Evolutionary conservation across 495 filamentous ascomycete species (phyloP).

Genomic region (Penicillium roqueforti): DNA sequence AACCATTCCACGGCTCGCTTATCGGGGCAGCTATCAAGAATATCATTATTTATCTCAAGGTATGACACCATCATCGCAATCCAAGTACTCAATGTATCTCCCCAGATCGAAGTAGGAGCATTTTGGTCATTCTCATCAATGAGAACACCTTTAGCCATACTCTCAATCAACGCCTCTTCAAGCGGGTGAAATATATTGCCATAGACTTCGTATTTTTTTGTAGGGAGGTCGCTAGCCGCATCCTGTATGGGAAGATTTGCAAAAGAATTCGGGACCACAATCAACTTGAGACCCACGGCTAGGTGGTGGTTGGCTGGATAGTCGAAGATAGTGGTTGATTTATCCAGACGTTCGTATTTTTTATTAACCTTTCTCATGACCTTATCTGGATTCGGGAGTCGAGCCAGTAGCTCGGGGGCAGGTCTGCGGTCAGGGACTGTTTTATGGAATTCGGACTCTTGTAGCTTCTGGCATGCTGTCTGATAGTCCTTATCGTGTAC

Average conservation of each 20-base stretch:
- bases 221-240: not conserved
- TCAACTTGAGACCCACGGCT: not conserved
- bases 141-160: constrained; percentile 17
- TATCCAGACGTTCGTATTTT: not conserved
- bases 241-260: not conserved
- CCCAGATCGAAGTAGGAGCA: constrained; percentile 11
- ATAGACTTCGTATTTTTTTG: constrained; percentile 14
- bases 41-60: constrained; percentile 22
- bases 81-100: constrained; percentile 8
- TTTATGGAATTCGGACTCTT: not conserved
- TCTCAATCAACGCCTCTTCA: constrained; percentile 18
- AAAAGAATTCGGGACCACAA: not conserved
- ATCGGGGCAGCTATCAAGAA: constrained; percentile 15
- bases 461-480: not conserved
- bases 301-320: not conserved
- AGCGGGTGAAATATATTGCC: constrained; percentile 20
- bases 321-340: not conserved
- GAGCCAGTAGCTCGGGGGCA: not conserved
- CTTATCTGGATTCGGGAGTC: not conserved
- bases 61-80: constrained; percentile 22
- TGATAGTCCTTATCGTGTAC: not conserved
- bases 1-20: constrained; percentile 12
- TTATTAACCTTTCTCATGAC: not conserved
- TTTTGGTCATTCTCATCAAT: constrained; percentile 9
- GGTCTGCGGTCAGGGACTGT: not conserved